A percentile compares a stretch with the other conserved stretches of the same genome.
These are phyloP conservation scores for Verticillium klebahnii DNA, from an alignment of 2,329 filamentous ascomycete species.

Conservation along the genomic window DNA sequence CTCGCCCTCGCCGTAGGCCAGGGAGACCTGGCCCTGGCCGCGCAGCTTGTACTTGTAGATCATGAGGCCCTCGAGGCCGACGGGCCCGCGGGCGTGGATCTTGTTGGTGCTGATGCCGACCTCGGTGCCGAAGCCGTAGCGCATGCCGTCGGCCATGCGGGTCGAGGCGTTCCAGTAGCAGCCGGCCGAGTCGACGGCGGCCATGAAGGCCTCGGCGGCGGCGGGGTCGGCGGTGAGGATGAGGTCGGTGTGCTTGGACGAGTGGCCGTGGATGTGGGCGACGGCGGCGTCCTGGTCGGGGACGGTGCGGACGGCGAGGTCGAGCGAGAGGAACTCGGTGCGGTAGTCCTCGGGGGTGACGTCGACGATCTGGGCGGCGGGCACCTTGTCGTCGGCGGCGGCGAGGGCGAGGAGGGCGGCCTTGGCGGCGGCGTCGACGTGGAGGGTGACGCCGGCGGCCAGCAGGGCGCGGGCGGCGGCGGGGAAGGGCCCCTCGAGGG, in stretches of 20 bases:
- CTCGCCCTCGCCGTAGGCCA: slow-evolving; percentile 64
- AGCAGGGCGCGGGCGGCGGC: slow-evolving; percentile 69
- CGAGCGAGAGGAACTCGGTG: slow-evolving; percentile 85
- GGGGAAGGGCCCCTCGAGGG: slow-evolving; percentile 60
- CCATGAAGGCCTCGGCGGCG: slow-evolving; percentile 78
- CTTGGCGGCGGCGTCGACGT: slow-evolving; percentile 70
- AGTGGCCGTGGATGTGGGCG: slow-evolving; percentile 84
- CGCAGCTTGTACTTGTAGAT: slow-evolving; percentile 96
- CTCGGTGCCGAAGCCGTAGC: slow-evolving; percentile 96
- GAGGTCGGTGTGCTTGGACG: slow-evolving; percentile 89
- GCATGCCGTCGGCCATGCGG: slow-evolving; percentile 91
- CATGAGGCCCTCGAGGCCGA: slow-evolving; percentile 88
- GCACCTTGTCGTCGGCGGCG: slow-evolving; percentile 19
- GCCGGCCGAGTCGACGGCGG: slow-evolving; percentile 79
- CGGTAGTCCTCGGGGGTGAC: slow-evolving; percentile 69
- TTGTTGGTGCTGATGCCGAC: slow-evolving; percentile 99
- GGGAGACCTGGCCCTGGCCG: slow-evolving; percentile 77
- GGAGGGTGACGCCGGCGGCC: slow-evolving; percentile 72
- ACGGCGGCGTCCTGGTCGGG: slow-evolving; percentile 66
- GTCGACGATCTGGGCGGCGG: slow-evolving; percentile 51
- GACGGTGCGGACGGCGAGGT: slow-evolving; percentile 79
- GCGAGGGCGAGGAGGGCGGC: slow-evolving; percentile 51
- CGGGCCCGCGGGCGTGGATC: slow-evolving; percentile 89
- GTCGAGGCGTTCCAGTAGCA: slow-evolving; percentile 98
- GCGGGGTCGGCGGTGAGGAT: slow-evolving; percentile 70